Base-by-base conservation (phyloP, 2,329 filamentous ascomycete species). In the Saccharata proteae region DNA sequence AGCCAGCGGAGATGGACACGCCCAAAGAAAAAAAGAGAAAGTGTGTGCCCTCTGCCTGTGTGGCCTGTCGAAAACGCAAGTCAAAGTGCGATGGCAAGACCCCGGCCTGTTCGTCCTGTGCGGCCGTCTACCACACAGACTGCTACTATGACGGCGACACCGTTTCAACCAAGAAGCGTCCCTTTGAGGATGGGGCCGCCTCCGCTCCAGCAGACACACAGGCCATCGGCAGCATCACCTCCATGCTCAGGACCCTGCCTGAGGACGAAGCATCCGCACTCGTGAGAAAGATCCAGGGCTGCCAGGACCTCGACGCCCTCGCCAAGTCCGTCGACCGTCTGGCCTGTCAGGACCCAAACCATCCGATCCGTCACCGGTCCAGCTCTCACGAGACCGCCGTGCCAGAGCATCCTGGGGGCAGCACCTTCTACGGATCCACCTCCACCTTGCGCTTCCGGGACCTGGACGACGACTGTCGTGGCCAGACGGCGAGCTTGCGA, bases 31-130 rank as follows among this genome's bases (percentile, higher is more conserved):
- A 14, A 17, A 32, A 32, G 18, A 26, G 30, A 17, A 32, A 32
- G 17, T 26, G 30, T 20, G 17, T 26, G 7, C 19, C 19, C 19
- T 21, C 12, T 26, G 62, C 62, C 16, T 66, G 62, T 40, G 59
- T 63, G 23, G 60, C 61, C n/a, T 67, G 62, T 43, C 52, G 63
- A 23, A 64, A 62, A 43, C 57, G 63, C 35, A 67, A 67, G 42
- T 63, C 58, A 36, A 66, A 65, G 63, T 69, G 65, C 43, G 64
- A 69, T 46, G 64, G 64, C 20, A 49, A 52, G 18, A 47, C 55
- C 9, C 65, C 64, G 19, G 46, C 57, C 5, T 69, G 65, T 46
- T 62, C 62, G 14, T 66, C 65, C 8, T 69, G 65, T 40, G 55
- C 52, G 6, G 60, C 62, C 13, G 63, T 69, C 7, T 69, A 68